These are phyloP conservation scores for Tricholoma sp. DNA, from an alignment of 768 basidiomycete genomes.

Conservation along the genomic window DNA sequence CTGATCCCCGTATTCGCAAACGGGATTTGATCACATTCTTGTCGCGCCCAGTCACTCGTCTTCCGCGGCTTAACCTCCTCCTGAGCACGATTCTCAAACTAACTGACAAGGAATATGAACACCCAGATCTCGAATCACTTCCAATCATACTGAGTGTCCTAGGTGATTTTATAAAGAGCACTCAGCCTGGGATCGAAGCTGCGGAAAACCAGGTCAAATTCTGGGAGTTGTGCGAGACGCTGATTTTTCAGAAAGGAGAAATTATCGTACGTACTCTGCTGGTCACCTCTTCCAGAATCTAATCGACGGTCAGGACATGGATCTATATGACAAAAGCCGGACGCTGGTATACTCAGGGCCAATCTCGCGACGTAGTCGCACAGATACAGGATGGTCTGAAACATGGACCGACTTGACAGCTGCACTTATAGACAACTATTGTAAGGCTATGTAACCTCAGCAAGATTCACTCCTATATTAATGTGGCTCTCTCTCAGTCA, in stretches of 20 bases:
- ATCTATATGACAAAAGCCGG: constrained; percentile 71
- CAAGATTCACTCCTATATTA: neutral
- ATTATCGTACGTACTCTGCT: constrained; percentile 56
- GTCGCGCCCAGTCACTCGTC: constrained; percentile 83
- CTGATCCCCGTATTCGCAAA: constrained; percentile 63
- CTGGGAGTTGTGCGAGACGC: constrained; percentile 72
- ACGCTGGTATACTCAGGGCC: constrained; percentile 65
- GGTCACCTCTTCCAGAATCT: neutral
- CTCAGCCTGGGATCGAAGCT: constrained; percentile 87
- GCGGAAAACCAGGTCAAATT: constrained; percentile 89
- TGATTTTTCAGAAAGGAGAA: constrained; percentile 74
- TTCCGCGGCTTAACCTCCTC: constrained; percentile 73
- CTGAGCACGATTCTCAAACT: constrained; percentile 66
- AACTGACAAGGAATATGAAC: constrained; percentile 59
- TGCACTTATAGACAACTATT: constrained; percentile 71
- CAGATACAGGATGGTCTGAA: constrained; percentile 72
- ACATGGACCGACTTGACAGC: constrained; percentile 66
- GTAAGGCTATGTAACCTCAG: constrained; percentile 35
- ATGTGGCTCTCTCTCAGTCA: constrained; percentile 37
- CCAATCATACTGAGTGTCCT: constrained; percentile 68
- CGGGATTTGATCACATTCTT: constrained; percentile 80
- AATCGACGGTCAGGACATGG: constrained; percentile 60
- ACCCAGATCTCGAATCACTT: constrained; percentile 74
- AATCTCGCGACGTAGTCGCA: constrained; percentile 53
- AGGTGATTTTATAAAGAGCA: constrained; percentile 72